phyloP scores from a whole-genome alignment of 192 early-diverging fungal genomes.

The Polychytrium aggregatum region DNA sequence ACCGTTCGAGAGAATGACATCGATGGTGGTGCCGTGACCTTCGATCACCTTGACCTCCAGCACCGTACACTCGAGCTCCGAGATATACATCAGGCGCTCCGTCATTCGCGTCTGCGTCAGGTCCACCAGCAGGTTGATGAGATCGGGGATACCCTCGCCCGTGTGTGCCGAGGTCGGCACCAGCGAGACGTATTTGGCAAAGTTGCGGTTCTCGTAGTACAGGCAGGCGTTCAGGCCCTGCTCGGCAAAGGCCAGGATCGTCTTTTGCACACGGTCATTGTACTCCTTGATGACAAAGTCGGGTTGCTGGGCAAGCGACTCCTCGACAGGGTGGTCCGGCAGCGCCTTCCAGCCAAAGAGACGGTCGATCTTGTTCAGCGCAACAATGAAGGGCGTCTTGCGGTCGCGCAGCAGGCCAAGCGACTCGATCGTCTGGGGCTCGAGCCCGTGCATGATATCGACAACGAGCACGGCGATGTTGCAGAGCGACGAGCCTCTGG shows the following conservation, averaged over 20 bases:
- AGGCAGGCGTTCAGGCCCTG: constrained; percentile 88
- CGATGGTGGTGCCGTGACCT: constrained; percentile 95
- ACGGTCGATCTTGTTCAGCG: constrained; percentile 98
- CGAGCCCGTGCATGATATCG: background rate
- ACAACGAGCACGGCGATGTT: background rate
- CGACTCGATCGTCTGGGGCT: constrained; percentile 59
- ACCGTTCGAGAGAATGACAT: constrained; percentile 88
- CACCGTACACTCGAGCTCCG: constrained; percentile 93
- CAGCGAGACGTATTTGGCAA: constrained; percentile 88
- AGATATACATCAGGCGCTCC: constrained; percentile 91
- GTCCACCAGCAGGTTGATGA: constrained; percentile 81
- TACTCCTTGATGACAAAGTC: constrained; percentile 72
- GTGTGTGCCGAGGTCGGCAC: constrained; percentile 96
- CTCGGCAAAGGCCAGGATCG: constrained; percentile 83
- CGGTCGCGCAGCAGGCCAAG: constrained; percentile 79
- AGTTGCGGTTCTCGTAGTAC: constrained; percentile 93
- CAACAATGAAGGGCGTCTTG: constrained; percentile 97
- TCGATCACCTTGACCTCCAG: constrained; percentile 99
- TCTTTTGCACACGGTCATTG: constrained; percentile 61
- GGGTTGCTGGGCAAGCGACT: constrained; percentile 67
- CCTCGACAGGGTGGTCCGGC: constrained; percentile 68
- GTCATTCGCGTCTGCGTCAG: constrained; percentile 92
- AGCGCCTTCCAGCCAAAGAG: constrained; percentile 84
- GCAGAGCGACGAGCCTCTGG: constrained; percentile 40
- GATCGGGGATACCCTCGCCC: constrained; percentile 97